These are phyloP conservation scores for Friedmanniomyces endolithicus DNA, from an alignment of 495 filamentous ascomycete species.

Conservation along the genomic window DNA sequence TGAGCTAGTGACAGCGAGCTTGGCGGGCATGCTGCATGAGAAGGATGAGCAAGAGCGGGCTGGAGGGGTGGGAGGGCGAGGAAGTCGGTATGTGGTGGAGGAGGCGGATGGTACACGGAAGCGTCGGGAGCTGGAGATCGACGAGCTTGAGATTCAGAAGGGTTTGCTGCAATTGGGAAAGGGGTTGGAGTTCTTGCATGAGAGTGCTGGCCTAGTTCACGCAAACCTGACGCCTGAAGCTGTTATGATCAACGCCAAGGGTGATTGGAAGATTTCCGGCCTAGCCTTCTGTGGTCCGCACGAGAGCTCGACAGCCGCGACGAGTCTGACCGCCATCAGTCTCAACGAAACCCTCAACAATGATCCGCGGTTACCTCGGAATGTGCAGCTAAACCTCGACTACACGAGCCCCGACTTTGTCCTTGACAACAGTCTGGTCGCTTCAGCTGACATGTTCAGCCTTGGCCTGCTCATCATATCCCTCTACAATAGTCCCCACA, in stretches of 20 bases:
- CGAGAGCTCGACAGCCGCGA: slow-evolving; percentile 53
- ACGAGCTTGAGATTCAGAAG: slow-evolving; percentile 96
- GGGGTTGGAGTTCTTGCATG: slow-evolving; percentile 89
- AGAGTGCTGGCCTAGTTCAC: slow-evolving; percentile 88
- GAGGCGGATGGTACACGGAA: slow-evolving; percentile 56
- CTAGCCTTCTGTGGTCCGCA: slow-evolving; percentile 76
- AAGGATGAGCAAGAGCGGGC: slow-evolving; percentile 79
- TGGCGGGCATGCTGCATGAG: slow-evolving; percentile 70
- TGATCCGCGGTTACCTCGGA: slow-evolving; percentile 68
- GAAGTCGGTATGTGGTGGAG: slow-evolving; percentile 71
- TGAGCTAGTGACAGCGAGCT: slow-evolving; percentile 73
- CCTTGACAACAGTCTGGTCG: slow-evolving; percentile 69
- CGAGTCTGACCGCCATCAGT: slow-evolving; percentile 59
- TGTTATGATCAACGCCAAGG: slow-evolving; percentile 89
- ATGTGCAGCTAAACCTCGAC: slow-evolving; percentile 81
- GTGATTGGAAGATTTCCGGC: slow-evolving; percentile 95
- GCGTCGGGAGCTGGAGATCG: slow-evolving; percentile 80
- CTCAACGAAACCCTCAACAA: slow-evolving; percentile 73
- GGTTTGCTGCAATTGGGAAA: slow-evolving; percentile 85
- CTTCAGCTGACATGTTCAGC: slow-evolving; percentile 81
- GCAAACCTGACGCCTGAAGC: slow-evolving; percentile 90
- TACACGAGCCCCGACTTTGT: slow-evolving; percentile 90
- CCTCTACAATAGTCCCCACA: slow-evolving; percentile 85
- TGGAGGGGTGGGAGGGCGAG: slow-evolving; percentile 51
- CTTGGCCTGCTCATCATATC: slow-evolving; percentile 78